Evolutionary conservation across 202 grass and related monocot species (phyloP), one percentile per base, ranked within the genome.

Genomic region (Musa balbisiana): DNA sequence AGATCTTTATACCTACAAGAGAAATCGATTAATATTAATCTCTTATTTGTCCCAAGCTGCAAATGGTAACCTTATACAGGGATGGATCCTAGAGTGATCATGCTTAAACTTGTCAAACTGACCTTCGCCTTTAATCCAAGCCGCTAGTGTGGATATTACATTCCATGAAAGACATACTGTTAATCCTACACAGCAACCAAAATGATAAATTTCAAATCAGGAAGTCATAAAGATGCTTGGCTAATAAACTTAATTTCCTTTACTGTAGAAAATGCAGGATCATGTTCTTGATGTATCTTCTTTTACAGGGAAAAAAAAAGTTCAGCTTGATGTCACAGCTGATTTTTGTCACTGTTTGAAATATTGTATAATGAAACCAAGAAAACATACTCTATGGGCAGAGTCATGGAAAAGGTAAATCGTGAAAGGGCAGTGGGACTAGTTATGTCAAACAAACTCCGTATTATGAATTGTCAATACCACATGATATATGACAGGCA

Each of bases 61-160:
- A 55, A 56, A 51, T 56, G 22, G 9, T 27, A 9, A 53, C 24
- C 21, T 73, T 55, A 14, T 33, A 0, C 22, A 55, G 20, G 25
- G 33, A 17, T 3, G 29, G 8, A 70, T 20, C n/a, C 17, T 55
- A 26, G 11, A 74, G 10, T 56, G 43, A 1, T 51, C 71, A 73
- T 25, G 29, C 15, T 53, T 56, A 60, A 49, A 53, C 3, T 21
- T 66, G 55, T 50, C 33, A 65, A 64, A n/a, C 66, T 82, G 79
- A 92, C 93, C 91, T 94, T 59, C 83, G 69, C 83, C 85, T 80
- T 94, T 92, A 81, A 98, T 92, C 95, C 95, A 98, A 83, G 89
- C 91, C 71, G 95, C 82, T 51, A 91, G 77, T 58, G 89, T 90
- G 60, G 91, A 81, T 54, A 98, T 90, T 60, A 98, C 77, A 76